Evolutionary conservation across 805 yeast genomes (phyloP), one percentile per base, ranked within the genome.

Genomic region (Spencermartinsiella europaea): DNA sequence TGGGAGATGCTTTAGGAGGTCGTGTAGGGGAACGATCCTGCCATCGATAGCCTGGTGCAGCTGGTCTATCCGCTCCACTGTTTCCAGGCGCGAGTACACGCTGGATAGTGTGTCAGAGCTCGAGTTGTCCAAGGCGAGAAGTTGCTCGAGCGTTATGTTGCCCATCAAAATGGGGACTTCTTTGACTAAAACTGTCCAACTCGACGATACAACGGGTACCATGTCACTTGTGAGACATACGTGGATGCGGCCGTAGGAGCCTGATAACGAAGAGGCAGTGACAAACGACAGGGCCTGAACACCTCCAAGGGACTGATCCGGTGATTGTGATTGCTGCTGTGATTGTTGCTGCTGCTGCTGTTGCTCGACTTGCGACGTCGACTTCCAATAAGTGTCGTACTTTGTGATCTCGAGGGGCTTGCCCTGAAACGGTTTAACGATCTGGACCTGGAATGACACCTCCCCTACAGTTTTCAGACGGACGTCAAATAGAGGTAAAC

Each of bases 341-440:
- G n/a, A n/a, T 15, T 19, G 58, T 51, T 39, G 47, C 46, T 44
- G 58, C 40, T 40, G 48, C 39, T 33, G 49, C 38, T 31, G 44
- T 51, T 54, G 53, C 41, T 61, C 69, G 37, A 70, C 64, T 34
- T 77, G 78, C 38, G 83, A 76, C 0, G 96, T 85, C 0, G 95
- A 83, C 65, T 90, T 93, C 99, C 99, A 91, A 66, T 91, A 91
- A 0, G 98, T 91, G 60, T 90, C 97, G 62, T 85, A 89, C 68
- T 88, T 87, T 8, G 95, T 82, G 37, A 95, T 84, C 64, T 90
- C 97, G 48, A 91, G 69, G 3, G 95, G 83, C 35, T 64, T 67
- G 4, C 96, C 97, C 4, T 81, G 73, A 61, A 83, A 93, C n/a
- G 99, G 97, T 62, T 81, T 81, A 42, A 91, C 86, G 2, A 91